Evolutionary conservation across 1,139 yeast genomes (phyloP).

Genomic region (Saccharomycopsis phalli): DNA sequence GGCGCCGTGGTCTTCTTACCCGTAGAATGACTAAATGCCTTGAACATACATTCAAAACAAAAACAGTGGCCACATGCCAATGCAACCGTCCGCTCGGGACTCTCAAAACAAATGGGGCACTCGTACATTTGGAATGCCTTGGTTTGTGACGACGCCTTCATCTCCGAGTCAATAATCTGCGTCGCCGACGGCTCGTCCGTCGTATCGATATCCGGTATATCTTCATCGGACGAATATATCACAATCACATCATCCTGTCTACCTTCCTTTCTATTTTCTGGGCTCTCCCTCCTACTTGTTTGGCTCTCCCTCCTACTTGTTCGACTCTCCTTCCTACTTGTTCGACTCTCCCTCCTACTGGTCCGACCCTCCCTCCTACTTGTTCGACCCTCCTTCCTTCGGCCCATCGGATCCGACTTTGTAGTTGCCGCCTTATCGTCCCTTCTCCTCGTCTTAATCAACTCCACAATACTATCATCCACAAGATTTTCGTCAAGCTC

Average conservation of each 20-base stretch:
- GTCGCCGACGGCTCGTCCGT: slow-evolving; percentile 23
- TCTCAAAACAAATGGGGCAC: slow-evolving; percentile 48
- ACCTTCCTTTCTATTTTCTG: neutral
- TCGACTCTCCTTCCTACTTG: too few species aligned
- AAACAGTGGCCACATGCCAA: slow-evolving; percentile 49
- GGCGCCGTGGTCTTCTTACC: slow-evolving; percentile 30
- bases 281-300: too few species aligned
- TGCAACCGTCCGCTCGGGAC: slow-evolving; percentile 37
- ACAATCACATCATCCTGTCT: slow-evolving; percentile 1
- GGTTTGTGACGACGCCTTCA: slow-evolving; percentile 22
- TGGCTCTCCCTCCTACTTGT: too few species aligned
- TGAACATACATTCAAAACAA: slow-evolving; percentile 42
- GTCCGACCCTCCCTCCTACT: too few species aligned
- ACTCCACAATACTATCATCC: too few species aligned
- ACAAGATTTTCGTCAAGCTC: too few species aligned
- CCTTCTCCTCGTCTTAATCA: too few species aligned
- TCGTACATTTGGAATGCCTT: slow-evolving; percentile 28
- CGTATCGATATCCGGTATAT: slow-evolving; percentile 10
- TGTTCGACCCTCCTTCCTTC: too few species aligned
- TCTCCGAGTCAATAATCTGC: slow-evolving; percentile 24
- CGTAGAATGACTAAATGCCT: slow-evolving; percentile 38
- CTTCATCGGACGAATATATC: slow-evolving; percentile 11
- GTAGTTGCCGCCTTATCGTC: too few species aligned
- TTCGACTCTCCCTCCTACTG: too few species aligned
- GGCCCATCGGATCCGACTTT: too few species aligned